Percentiles rank a stretch among this genome's conserved stretches.
These are phyloP conservation scores for Oryza longistaminata DNA, from an alignment of 176 grass and related monocot genomes.

Conservation along the genomic window DNA sequence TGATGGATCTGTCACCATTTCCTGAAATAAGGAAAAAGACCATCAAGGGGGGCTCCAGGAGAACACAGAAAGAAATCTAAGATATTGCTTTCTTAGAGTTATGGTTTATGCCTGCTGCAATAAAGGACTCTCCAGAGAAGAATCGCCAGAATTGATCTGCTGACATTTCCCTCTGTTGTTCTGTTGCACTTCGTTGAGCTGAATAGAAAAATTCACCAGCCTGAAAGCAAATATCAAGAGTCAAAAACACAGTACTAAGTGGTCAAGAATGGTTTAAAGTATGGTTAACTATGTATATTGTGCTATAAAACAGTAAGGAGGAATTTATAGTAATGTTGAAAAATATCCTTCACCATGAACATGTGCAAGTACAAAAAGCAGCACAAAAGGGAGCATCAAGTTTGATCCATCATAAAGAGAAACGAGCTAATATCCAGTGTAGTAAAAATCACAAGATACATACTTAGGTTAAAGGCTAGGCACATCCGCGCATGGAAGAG, in stretches of 20 bases:
- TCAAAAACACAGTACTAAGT: slow-evolving; percentile 20
- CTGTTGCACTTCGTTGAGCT: too few relatives aligned
- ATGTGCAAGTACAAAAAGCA: neutral
- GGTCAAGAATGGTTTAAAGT: slow-evolving; percentile 17
- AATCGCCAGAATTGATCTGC: too few relatives aligned
- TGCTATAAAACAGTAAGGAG: neutral
- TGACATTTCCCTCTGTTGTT: too few relatives aligned
- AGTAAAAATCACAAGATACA: neutral
- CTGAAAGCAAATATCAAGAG: neutral
- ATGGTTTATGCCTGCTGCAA: too few relatives aligned
- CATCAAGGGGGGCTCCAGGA: too few relatives aligned
- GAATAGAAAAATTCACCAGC: too few relatives aligned
- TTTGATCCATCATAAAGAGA: neutral
- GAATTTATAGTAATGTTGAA: neutral
- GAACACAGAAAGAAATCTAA: too few relatives aligned
- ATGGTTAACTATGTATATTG: slow-evolving; percentile 7
- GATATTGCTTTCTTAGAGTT: too few relatives aligned
- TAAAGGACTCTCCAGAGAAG: too few relatives aligned
- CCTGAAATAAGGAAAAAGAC: too few relatives aligned
- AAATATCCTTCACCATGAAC: neutral
- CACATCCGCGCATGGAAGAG: neutral
- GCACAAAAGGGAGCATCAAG: neutral
- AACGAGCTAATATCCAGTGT: neutral
- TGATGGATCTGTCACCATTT: too few relatives aligned
- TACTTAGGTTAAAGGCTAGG: neutral